Evolutionary conservation across 257 asterid genomes (phyloP), one percentile per base, ranked within the genome.

Genomic region (Solanum etuberosum): DNA sequence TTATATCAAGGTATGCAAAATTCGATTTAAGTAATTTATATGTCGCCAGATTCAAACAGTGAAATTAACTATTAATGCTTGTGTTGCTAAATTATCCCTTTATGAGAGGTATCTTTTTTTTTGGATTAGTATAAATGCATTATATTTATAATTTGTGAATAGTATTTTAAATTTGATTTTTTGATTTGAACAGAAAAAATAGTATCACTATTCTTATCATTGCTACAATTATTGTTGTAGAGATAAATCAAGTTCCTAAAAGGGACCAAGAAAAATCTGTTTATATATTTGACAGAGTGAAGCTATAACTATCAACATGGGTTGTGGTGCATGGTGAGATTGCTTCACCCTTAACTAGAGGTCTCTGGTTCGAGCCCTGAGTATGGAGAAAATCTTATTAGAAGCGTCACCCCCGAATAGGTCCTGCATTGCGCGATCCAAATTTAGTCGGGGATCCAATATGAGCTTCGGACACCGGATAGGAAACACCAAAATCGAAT

Each of bases 401-500:
- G 23, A 51, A 18, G 10, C 23, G 2, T 51, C 10, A 51, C 9
- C 61, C n/a, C 23, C 23, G 0, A 51, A 6, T 20, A 8, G 9
- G 9, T 51, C 4, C 0, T 51, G 0, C 10, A 6, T 51, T 51
- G 61, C 4, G 0, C 1, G 0, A 51, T 51, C 2, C n/a, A 1
- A 51, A 51, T 51, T 51, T 51, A 51, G 0, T 1, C 10, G 2
- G 9, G 18, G 3, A 51, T 51, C 23, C 61, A 51, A 18, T 6
- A 51, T 51, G n/a, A 1, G 0, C 61, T 51, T 0, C n/a, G 4
- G 0, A 51, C n/a, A 51, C n/a, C 9, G 0, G 0, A 51, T 18
- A 16, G n/a, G 9, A 51, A 51, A 51, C 4, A 51, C 20, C 16
- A n/a, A 51, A 51, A 51, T 18, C 6, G 3, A 54, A 54, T 4